Evolutionary conservation across 2,329 filamentous ascomycete species (phyloP).

Genomic region (Monosporascus sp.): DNA sequence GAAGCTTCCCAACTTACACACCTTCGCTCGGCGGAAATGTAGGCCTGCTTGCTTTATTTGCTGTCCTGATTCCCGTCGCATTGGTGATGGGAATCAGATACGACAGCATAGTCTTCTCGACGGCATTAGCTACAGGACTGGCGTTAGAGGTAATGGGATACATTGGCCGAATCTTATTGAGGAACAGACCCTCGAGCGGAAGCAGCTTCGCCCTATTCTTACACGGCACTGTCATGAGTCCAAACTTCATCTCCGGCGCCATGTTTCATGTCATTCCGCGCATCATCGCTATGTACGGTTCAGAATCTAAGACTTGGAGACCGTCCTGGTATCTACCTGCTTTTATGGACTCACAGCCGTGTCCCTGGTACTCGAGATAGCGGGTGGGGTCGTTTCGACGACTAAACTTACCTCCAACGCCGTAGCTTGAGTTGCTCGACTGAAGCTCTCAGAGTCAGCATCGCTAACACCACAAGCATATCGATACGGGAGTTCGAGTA

Average conservation of each 20-base stretch:
- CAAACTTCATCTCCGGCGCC: conserved; percentile 39
- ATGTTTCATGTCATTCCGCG: conserved; percentile 42
- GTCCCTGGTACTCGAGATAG: conserved; percentile 30
- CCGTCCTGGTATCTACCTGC: conserved; percentile 25
- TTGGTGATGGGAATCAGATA: conserved; percentile 34
- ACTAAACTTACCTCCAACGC: conserved; percentile 26
- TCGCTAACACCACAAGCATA: conserved; percentile 5
- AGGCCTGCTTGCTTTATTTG: conserved; percentile 35
- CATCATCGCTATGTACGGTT: conserved; percentile 41
- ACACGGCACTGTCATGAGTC: conserved; percentile 42
- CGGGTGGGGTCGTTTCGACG: conserved; percentile 36
- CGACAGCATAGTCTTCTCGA: conserved; percentile 35
- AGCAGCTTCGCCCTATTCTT: conserved; percentile 39
- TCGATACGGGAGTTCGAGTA: conserved; percentile 28
- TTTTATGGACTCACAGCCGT: conserved; percentile 15
- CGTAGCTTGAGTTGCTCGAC: conserved; percentile 25
- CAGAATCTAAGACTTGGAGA: conserved; percentile 32
- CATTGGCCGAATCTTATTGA: conserved; percentile 39
- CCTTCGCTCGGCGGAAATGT: conserved; percentile 35
- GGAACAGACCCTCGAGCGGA: conserved; percentile 25
- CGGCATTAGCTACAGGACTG: conserved; percentile 34
- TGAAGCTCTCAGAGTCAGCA: not conserved
- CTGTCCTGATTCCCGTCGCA: conserved; percentile 32
- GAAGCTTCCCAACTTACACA: conserved; percentile 30
- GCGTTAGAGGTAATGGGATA: conserved; percentile 42